Evolutionary conservation across 2,329 filamentous ascomycete species (phyloP), one percentile per base, ranked within the genome.

Genomic region (Allantophomopsis lycopodina): DNA sequence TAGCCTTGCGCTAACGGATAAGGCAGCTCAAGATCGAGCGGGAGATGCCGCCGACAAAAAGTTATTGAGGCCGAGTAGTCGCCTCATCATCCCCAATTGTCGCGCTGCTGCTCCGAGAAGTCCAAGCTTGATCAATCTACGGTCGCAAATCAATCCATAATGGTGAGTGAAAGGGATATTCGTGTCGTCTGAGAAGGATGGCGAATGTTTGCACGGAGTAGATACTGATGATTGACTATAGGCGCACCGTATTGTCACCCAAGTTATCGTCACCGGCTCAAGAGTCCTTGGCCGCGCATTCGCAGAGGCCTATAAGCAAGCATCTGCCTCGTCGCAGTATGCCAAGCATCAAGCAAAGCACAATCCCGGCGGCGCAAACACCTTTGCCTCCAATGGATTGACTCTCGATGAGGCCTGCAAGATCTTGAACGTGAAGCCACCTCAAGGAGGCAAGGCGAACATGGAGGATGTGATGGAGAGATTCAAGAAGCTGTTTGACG

Each of bases 391-490:
- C 52, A 74, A 76, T 5, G 84, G 87, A 56, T 81, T 96, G 62
- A 91, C 87, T 7, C 78, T 98, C 54, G 86, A 94, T 50, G 91
- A 98, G 69, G 91, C 91, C 40, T 96, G 87, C 74, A 85, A 87
- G 63, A 95, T 98, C 56, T 74, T 98, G 46, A 94, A 98, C 60
- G 87, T 98, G 50, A 85, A 89, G 60, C 85, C 88, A 31, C 88
- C 89, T 1, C 74, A 82, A 58, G 74, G 71, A 44, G 86, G 84
- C 35, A 71, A 86, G 57, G 71, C 80, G 43, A 83, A 88, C 57
- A 66, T 88, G 58, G 83, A 88, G 52, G 71, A 81, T 48, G 78
- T 94, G 40, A 79, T 83, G 62, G 77, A 82, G 50, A 73, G 87
- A 40, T 98, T 96, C 71, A 96, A 96, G 74, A 78, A 81, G 48